phyloP scores from a whole-genome alignment of 2,329 filamentous ascomycete genomes.

The Didymella arachidicola region DNA sequence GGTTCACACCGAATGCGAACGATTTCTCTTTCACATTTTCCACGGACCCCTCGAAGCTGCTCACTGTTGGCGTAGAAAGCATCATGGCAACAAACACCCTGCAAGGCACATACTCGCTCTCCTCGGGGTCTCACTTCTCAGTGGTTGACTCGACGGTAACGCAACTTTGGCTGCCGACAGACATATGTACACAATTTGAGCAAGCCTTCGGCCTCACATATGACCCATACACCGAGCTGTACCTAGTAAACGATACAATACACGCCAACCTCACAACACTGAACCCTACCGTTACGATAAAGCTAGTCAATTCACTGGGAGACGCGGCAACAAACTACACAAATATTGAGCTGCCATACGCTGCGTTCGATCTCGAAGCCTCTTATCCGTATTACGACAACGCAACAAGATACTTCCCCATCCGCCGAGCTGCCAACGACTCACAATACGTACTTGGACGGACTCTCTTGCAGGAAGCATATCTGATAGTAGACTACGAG shows the following conservation, averaged over 20 bases:
- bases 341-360: conserved; percentile 57
- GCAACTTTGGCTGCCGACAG: conserved; percentile 52
- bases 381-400: conserved; percentile 65
- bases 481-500: conserved; percentile 59
- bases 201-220: conserved; percentile 51
- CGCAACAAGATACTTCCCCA: conserved; percentile 71
- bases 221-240: conserved; percentile 48
- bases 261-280: conserved; percentile 41
- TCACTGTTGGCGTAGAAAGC: conserved; percentile 47
- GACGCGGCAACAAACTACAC: conserved; percentile 48
- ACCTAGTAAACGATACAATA: conserved; percentile 50
- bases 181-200: conserved; percentile 52
- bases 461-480: conserved; percentile 72
- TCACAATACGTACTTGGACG: conserved; percentile 69
- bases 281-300: conserved; percentile 51
- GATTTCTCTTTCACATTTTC: conserved; percentile 46
- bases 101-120: conserved; percentile 46
- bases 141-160: conserved; percentile 54
- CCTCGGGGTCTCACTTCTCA: conserved; percentile 42
- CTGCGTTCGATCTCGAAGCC: conserved; percentile 57
- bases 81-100: conserved; percentile 44
- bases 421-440: conserved; percentile 64
- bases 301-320: conserved; percentile 42
- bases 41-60: conserved; percentile 39
- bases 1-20: conserved; percentile 43